Evolutionary conservation across 1,284 basidiomycete species (phyloP), one percentile per base, ranked within the genome.

Genomic region (Gomphus sp.): DNA sequence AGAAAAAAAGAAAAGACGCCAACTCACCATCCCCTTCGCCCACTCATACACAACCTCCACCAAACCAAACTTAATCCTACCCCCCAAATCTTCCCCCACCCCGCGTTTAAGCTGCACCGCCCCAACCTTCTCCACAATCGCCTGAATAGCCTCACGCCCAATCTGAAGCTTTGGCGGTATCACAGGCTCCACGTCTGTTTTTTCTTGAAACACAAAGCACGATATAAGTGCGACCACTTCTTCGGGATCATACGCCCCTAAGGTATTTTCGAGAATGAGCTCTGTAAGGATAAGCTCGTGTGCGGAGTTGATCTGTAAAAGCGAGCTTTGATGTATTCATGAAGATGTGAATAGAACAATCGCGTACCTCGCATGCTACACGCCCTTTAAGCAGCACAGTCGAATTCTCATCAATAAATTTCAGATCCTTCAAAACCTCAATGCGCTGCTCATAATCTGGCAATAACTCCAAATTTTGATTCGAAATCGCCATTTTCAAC

Each of bases 41-140:
- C 97, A 99, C 71, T 98, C 94, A 70, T 98, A 98, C 8, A 98
- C 96, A 0, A 98, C 95, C 68, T 97, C 92, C 11, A 93, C 85
- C 31, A 99, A 75, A 1, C 96, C 96, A 63, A 91, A 89, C 71
- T 95, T 96, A 64, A 93, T 81, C 62, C 74, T 75, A 7, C 60
- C 55, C 3, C 81, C 78, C 69, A 89, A 89, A 62, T 89, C 91
- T 65, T 90, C 89, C 44, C 82, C 76, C 1, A 97, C 89, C 66
- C 88, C 89, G 68, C 93, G 82, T 33, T 74, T 71, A 64, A 91
- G 83, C 69, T 98, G 94, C 18, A 91, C 81, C 11, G 81, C 73
- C 44, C 85, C 85, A 4, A 99, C 85, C 31, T 87, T 80, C 49
- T 97, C 91, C n/a, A 85, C 88, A 60, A 98, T 91, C 3, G 77